A percentile compares a stretch with the other conserved stretches of the same genome.
Conservation (phyloP, 2,329 filamentous ascomycete genomes). For the Zymoseptoria ardabiliae region DNA sequence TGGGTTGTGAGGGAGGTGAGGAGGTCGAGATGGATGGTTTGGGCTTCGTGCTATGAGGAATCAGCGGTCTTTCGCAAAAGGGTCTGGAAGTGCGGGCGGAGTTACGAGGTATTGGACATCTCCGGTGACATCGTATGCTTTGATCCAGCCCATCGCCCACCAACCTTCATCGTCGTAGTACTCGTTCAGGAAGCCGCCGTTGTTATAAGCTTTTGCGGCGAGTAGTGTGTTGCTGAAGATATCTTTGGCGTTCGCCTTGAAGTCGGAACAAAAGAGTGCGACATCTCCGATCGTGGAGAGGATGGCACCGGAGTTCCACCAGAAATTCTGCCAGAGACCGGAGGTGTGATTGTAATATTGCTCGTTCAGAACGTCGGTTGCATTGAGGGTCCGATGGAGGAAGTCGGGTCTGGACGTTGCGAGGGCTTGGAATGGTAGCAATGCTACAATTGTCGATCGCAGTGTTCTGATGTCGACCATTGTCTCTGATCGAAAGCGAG, state of each 20-base stretch:
- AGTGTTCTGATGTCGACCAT: neutral
- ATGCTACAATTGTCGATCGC: neutral
- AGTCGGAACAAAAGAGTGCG: slow-evolving; percentile 31
- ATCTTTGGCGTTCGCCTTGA: slow-evolving; percentile 28
- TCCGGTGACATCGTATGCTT: slow-evolving; percentile 44
- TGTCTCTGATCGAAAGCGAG: neutral
- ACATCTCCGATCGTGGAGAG: slow-evolving; percentile 56
- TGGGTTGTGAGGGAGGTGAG: slow-evolving; percentile 49
- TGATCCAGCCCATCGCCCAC: slow-evolving; percentile 48
- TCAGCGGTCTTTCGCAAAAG: slow-evolving; percentile 37
- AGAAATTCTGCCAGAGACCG: slow-evolving; percentile 39
- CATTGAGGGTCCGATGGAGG: slow-evolving; percentile 6
- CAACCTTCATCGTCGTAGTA: slow-evolving; percentile 48
- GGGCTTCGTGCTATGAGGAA: slow-evolving; percentile 41
- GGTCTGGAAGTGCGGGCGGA: slow-evolving; percentile 24
- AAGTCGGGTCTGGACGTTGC: slow-evolving; percentile 6
- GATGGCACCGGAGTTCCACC: slow-evolving; percentile 68
- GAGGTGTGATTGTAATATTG: slow-evolving; percentile 5
- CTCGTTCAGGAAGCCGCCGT: slow-evolving; percentile 33
- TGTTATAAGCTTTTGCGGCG: slow-evolving; percentile 10
- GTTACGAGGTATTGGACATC: slow-evolving; percentile 39
- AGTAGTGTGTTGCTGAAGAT: slow-evolving; percentile 41
- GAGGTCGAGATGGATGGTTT: slow-evolving; percentile 33
- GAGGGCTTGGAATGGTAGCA: neutral
- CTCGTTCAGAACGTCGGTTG: slow-evolving; percentile 11